Base-by-base conservation (phyloP, 169 alveolate species). In the Eimeria praecox region DNA sequence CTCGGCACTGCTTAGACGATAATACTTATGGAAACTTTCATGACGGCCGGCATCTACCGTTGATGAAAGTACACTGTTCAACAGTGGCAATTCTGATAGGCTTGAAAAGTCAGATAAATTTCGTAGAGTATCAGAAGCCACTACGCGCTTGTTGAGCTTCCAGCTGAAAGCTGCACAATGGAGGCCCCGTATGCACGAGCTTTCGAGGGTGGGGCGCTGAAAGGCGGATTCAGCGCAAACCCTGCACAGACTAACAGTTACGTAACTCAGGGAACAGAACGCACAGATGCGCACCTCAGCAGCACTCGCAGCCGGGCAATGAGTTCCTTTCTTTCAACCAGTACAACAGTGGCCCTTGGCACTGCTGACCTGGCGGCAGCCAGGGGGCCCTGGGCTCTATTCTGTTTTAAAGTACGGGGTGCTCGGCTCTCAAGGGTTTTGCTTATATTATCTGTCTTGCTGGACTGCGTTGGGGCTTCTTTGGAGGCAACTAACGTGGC, bases 221-320 rank as follows among this genome's bases (percentile, higher is more conserved):
- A 35, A 24, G 30, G 30, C 18, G 66, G 69, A 59, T 22, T 35
- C 78, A 59, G 71, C 27, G 30, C 30, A 16, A 33, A 18, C 30
- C 30, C 18, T 64, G 42, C 46, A 42, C 94, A 64, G 1, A 49
- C 71, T 2, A 35, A 71, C 66, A 87, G 94, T 40, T 42, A 20
- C 46, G 94, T 24, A n/a, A 87, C 94, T 42, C 94, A 87, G 83
- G 94, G 66, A 40, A 87, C 94, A 30, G 94, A 87, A 24, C 94
- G 94, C 44, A 87, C 82, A 3, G 94, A 87, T 40, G 66, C 62
- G 40, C 94, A 46, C 33, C 46, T 87, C 66, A 87, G 94, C 94
- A 87, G 94, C 83, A 27, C 33, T 20, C 94, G 94, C 14, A 87
- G 94, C 94, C 94, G 94, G 42, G 94, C 83, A 42, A 42, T 87